Conservation (phyloP, 1,139 yeast species). For the Suhomyces panamericanus region DNA sequence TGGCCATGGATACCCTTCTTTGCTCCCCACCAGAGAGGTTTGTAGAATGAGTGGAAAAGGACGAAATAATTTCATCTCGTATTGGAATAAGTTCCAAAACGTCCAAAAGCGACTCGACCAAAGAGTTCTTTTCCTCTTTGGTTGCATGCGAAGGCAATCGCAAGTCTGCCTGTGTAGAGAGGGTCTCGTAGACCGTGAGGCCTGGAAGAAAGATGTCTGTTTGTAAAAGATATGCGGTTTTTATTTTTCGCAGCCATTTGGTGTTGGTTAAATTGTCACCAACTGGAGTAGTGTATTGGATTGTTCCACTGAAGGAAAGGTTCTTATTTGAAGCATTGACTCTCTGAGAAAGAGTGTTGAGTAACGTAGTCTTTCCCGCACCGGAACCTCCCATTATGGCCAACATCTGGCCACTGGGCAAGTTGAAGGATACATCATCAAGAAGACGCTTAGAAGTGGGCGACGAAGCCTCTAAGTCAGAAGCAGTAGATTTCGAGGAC, state of each 20-base stretch:
- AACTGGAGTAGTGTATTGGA: conserved; percentile 20
- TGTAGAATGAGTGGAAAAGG: conserved; percentile 46
- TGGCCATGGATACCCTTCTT: conserved; percentile 73
- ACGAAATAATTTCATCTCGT: conserved; percentile 55
- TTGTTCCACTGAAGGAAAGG: conserved; percentile 33
- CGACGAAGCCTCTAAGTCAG: not conserved
- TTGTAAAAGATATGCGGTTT: conserved; percentile 67
- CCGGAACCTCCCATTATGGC: conserved; percentile 88
- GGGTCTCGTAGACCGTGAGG: conserved; percentile 69
- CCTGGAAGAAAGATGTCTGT: conserved; percentile 74
- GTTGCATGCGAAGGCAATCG: conserved; percentile 49
- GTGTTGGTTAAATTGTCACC: not conserved
- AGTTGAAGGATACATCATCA: conserved; percentile 53
- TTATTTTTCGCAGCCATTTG: conserved; percentile 1
- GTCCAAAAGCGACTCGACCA: conserved; percentile 59
- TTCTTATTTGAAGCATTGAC: conserved; percentile 38
- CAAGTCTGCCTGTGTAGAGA: conserved; percentile 68
- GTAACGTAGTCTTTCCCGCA: conserved; percentile 79
- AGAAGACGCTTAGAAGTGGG: conserved; percentile 23
- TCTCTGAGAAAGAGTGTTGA: conserved; percentile 70
- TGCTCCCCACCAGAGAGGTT: conserved; percentile 82
- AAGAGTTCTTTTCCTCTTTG: conserved; percentile 38
- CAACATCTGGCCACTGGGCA: conserved; percentile 53
- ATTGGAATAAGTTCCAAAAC: conserved; percentile 66
- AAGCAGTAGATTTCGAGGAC: conserved; percentile 12